Base-by-base conservation (phyloP, 2,329 filamentous ascomycete species). In the Phaeoacremonium minimum region DNA sequence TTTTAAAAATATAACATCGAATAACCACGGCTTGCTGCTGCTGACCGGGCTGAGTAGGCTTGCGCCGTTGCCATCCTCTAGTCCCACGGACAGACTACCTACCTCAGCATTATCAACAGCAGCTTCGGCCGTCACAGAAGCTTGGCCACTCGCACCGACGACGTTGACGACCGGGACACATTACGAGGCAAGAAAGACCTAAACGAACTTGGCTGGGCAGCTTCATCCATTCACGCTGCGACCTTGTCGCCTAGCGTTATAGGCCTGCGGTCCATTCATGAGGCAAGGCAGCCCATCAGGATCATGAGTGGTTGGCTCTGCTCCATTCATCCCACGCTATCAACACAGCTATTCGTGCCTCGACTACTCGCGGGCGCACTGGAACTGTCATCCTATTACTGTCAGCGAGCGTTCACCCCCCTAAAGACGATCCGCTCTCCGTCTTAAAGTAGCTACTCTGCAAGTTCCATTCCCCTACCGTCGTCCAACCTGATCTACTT, bases 261-360 rank as follows among this genome's bases (percentile, higher is more conserved):
- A 50, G 44, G 47, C 47, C 47, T 36, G 40, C 37, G 44, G 42
- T 47, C 64, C 64, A 66, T 56, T 64, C 53, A 57, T 43, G 54
- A 53, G 46, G 44, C 52, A 53, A 55, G 54, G 50, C 53, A 52
- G 47, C 37, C 44, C 47, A 43, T 55, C 40, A 52, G 49, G 45
- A 48, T 52, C 42, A 49, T 66, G 54, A 65, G 56, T 67, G 63
- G 63, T 57, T 53, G 49, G 51, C 48, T 51, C 48, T 50, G 46
- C 53, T 57, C 55, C 56, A 55, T 52, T 53, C 47, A 57, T 55
- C 52, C 55, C 48, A 44, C 43, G 43, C 40, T 42, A 47, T 40
- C 33, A 44, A 44, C 40, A 43, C 43, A 41, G 50, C 46, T 43
- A 48, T 50, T 44, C 37, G 45, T 46, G 48, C 46, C 46, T 49